Conservation (phyloP, 148 eudicot species). For the Rheum nobile region DNA sequence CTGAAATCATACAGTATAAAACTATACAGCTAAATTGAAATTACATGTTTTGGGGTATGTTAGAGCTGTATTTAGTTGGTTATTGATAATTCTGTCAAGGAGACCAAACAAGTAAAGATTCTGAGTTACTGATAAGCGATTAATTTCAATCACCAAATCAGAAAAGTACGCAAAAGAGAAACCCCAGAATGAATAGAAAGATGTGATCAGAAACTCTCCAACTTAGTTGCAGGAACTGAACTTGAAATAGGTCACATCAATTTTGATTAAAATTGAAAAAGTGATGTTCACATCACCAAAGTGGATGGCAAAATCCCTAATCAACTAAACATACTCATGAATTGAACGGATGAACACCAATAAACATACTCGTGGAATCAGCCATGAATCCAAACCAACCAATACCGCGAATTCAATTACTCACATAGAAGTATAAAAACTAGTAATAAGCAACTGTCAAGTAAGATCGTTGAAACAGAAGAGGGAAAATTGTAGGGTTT, state of each 20-base stretch:
- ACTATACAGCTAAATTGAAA: background rate
- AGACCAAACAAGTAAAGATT: background rate
- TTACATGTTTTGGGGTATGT: background rate
- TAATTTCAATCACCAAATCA: too few species aligned
- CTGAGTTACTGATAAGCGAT: background rate
- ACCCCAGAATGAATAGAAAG: too few species aligned
- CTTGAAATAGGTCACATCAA: background rate
- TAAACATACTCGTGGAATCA: background rate
- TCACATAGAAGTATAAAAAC: background rate
- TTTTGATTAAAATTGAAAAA: background rate
- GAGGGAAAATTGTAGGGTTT: background rate
- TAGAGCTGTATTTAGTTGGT: too few species aligned
- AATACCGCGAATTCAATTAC: background rate
- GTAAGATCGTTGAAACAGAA: background rate
- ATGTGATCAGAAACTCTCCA: too few species aligned
- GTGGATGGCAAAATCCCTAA: background rate
- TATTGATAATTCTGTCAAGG: background rate
- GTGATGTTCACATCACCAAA: background rate
- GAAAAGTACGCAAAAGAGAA: too few species aligned
- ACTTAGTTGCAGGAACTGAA: background rate
- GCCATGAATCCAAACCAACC: background rate
- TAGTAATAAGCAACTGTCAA: background rate
- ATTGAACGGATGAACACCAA: background rate
- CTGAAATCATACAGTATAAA: constrained; percentile 16
- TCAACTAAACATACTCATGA: background rate